Conservation (phyloP, 1,139 yeast species). For the Geotrichum bryndzae region DNA sequence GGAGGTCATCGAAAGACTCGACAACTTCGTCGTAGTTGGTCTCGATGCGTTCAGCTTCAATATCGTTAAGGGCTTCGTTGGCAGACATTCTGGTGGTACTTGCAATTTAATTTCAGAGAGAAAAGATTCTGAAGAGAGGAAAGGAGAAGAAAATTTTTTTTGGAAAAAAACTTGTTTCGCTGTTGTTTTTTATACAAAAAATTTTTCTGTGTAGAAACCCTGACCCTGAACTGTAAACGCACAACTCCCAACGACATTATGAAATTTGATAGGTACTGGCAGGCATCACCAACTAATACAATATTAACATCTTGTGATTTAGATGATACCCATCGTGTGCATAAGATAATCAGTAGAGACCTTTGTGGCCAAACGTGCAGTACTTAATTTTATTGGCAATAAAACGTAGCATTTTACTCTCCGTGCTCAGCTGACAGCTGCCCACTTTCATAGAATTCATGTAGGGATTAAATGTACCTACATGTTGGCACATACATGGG, state of each 20-base stretch:
- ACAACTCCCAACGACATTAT: neutral
- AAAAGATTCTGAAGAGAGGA: neutral
- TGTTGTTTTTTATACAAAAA: neutral
- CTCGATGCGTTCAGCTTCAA: constrained; percentile 80
- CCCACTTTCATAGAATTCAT: too few relatives aligned
- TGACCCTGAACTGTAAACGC: neutral
- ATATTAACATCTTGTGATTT: too few relatives aligned
- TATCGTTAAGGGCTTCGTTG: constrained; percentile 62
- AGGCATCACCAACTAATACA: too few relatives aligned
- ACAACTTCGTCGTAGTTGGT: constrained; percentile 97
- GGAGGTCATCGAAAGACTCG: constrained; percentile 48
- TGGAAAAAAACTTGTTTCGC: neutral
- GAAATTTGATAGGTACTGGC: too few relatives aligned
- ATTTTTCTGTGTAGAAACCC: neutral
- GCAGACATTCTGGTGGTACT: constrained; percentile 19
- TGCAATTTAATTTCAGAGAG: neutral
- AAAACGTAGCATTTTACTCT: too few relatives aligned
- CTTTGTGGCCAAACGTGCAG: too few relatives aligned
- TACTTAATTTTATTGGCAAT: too few relatives aligned
- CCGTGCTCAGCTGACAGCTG: too few relatives aligned
- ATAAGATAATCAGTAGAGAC: too few relatives aligned
- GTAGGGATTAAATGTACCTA: neutral
- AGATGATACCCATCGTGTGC: too few relatives aligned
- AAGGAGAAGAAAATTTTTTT: neutral
- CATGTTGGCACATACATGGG: neutral